These are phyloP conservation scores for Kwoniella newhampshirensis DNA, from an alignment of 768 basidiomycete species.

Conservation along the genomic window DNA sequence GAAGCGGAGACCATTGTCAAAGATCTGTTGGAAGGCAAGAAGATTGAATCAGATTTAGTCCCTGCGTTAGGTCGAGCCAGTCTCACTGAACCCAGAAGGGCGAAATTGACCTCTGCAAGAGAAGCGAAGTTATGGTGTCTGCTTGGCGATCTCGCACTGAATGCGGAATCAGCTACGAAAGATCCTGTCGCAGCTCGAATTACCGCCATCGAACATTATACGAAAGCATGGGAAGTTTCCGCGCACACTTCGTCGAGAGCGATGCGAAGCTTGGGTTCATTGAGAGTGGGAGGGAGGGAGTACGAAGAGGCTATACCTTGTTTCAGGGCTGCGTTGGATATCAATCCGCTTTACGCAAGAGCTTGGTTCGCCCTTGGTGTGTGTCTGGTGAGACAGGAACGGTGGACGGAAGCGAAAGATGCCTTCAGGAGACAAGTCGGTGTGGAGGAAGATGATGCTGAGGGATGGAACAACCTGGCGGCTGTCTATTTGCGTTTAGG, in stretches of 20 bases:
- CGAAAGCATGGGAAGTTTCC: conserved; percentile 80
- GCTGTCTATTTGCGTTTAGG: conserved; percentile 87
- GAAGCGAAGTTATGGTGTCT: conserved; percentile 94
- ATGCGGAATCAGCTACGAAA: conserved; percentile 20
- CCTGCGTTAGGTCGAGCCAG: conserved; percentile 63
- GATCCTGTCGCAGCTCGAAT: conserved; percentile 60
- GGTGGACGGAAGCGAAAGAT: conserved; percentile 78
- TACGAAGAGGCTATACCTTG: conserved; percentile 66
- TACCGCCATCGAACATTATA: conserved; percentile 70
- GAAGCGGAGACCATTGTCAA: conserved; percentile 76
- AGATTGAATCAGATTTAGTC: conserved; percentile 76
- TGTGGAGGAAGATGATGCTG: conserved; percentile 93
- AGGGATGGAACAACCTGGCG: conserved; percentile 98
- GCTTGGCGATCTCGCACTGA: conserved; percentile 71
- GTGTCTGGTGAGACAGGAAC: conserved; percentile 73
- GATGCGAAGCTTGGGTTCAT: conserved; percentile 85
- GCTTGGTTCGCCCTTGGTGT: conserved; percentile 98
- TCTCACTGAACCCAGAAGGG: conserved; percentile 42
- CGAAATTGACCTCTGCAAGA: conserved; percentile 63
- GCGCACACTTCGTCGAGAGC: conserved; percentile 78
- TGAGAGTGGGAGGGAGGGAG: conserved; percentile 69
- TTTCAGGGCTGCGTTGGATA: conserved; percentile 71
- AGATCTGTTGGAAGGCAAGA: conserved; percentile 78
- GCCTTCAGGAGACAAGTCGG: conserved; percentile 82
- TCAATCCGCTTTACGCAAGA: conserved; percentile 82